Conservation (phyloP, 1,284 basidiomycete genomes). For the Heterobasidion annosum region DNA sequence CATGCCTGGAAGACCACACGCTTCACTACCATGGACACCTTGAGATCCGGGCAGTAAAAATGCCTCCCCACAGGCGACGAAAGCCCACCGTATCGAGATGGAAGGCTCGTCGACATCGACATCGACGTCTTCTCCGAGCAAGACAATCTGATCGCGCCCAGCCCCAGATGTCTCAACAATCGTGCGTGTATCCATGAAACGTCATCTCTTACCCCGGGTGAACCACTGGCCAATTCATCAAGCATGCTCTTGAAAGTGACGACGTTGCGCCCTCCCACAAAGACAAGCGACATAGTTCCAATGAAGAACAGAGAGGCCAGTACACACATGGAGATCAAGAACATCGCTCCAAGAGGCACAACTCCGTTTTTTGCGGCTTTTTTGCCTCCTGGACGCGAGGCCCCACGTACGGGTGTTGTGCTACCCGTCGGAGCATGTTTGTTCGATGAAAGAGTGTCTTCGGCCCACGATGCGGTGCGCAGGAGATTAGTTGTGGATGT, state of each 20-base stretch:
- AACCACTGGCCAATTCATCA: constrained; percentile 28
- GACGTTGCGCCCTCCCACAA: constrained; percentile 35
- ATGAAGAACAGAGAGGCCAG: constrained; percentile 39
- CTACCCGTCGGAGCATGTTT: constrained; percentile 12
- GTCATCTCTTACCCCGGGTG: constrained; percentile 33
- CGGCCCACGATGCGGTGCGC: constrained; percentile 13
- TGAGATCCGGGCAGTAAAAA: constrained; percentile 37
- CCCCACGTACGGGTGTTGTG: constrained; percentile 10
- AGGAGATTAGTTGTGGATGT: constrained; percentile 22
- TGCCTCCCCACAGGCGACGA: constrained; percentile 40
- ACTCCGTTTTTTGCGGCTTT: constrained; percentile 14
- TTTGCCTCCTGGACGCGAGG: neutral
- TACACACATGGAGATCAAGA: constrained; percentile 29
- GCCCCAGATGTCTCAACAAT: too few relatives aligned
- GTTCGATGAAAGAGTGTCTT: constrained; percentile 3
- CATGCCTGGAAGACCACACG: constrained; percentile 38
- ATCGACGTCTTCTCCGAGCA: constrained; percentile 47
- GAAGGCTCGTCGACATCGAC: constrained; percentile 51
- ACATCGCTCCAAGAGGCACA: constrained; percentile 29
- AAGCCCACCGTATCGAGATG: constrained; percentile 46
- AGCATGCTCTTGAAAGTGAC: constrained; percentile 32
- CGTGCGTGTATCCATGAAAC: too few relatives aligned
- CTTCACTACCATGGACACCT: constrained; percentile 33
- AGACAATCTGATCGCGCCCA: constrained; percentile 1
- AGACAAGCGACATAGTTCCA: constrained; percentile 35